A percentile compares a stretch with the other conserved stretches of the same genome.
These are phyloP conservation scores for Fusarium newnesense DNA, from an alignment of 2,329 filamentous ascomycete species.

Conservation along the genomic window DNA sequence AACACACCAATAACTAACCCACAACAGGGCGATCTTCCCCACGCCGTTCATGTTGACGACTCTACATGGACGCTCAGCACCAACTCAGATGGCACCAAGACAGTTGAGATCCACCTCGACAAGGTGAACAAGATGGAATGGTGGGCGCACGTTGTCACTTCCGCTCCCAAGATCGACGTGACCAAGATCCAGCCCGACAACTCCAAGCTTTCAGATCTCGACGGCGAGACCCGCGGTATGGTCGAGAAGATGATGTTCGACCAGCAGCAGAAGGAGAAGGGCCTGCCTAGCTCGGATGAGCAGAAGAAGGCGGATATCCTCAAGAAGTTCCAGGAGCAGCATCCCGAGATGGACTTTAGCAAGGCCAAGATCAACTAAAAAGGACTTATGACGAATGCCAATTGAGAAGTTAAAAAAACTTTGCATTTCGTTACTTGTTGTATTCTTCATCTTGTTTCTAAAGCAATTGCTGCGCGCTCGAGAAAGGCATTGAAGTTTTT, in stretches of 20 bases:
- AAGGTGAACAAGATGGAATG: constrained; percentile 98
- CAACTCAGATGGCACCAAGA: constrained; percentile 73
- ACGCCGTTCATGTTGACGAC: constrained; percentile 83
- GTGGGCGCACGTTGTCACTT: constrained; percentile 93
- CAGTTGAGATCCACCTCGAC: constrained; percentile 86
- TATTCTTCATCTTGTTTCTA: constrained; percentile 58
- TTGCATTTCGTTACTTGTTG: constrained; percentile 13
- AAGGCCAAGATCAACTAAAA: constrained; percentile 71
- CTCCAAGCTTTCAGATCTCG: constrained; percentile 89
- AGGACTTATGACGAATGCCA: constrained; percentile 3
- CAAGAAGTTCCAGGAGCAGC: constrained; percentile 88
- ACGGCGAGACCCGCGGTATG: constrained; percentile 95
- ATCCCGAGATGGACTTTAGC: constrained; percentile 77
- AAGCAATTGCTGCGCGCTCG: constrained; percentile 66
- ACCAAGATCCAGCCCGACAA: constrained; percentile 95
- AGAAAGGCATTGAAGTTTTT: constrained; percentile 72
- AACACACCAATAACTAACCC: background rate
- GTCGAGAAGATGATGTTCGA: constrained; percentile 99
- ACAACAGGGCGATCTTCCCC: constrained; percentile 81
- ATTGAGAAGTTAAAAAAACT: constrained; percentile 5
- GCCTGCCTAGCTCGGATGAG: constrained; percentile 90
- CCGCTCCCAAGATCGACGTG: constrained; percentile 91
- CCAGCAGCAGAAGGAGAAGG: constrained; percentile 95
- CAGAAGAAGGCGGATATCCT: constrained; percentile 94
- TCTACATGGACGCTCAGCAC: constrained; percentile 92